Base-by-base conservation (phyloP, 2,329 filamentous ascomycete species). In the Ilyonectria destructans region DNA sequence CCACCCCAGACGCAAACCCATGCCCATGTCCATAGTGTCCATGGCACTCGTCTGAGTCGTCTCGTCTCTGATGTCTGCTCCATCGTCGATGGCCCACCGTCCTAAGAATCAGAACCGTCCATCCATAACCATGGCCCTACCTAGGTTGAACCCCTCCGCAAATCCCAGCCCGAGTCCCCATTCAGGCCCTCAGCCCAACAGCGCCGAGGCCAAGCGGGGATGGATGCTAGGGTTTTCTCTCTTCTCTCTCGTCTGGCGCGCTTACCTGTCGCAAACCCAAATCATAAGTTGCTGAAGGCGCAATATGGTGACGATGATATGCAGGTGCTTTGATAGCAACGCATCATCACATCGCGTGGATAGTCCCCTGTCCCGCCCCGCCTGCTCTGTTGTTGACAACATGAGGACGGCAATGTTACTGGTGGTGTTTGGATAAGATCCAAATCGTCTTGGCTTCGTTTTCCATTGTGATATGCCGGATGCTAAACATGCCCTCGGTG, bases 121-220 rank as follows among this genome's bases (percentile, higher is more conserved):
- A 26, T 15, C 15, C 54, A 57, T 40, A 26, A 55, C 59, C 58
- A 62, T 55, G 54, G 17, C n/a, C n/a, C n/a, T n/a, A n/a, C n/a
- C n/a, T n/a, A n/a, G n/a, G n/a, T n/a, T n/a, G n/a, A n/a, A n/a
- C n/a, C n/a, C 58, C 48, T 49, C 59, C 48, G 45, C 5, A 26
- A 26, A 48, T 40, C 55, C 55, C 35, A 26, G 23, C 59, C 51
- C 49, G 23, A 37, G 52, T 40, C 31, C 29, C 43, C 54, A 45
- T 26, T 48, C 43, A 31, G 21, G 13, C 29, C 15, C 45, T 51
- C 49, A 33, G 49, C 52, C 52, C 52, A 62, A 51, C 51, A 55
- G 26, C 49, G 48, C 59, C 59, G 59, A 62, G 49, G 33, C 49
- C 52, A 61, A 31, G 58, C 58, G 58, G 26, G 26, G 26, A 26